Evolutionary conservation across 768 basidiomycete genomes (phyloP).

Genomic region (Naganishia antarctica): DNA sequence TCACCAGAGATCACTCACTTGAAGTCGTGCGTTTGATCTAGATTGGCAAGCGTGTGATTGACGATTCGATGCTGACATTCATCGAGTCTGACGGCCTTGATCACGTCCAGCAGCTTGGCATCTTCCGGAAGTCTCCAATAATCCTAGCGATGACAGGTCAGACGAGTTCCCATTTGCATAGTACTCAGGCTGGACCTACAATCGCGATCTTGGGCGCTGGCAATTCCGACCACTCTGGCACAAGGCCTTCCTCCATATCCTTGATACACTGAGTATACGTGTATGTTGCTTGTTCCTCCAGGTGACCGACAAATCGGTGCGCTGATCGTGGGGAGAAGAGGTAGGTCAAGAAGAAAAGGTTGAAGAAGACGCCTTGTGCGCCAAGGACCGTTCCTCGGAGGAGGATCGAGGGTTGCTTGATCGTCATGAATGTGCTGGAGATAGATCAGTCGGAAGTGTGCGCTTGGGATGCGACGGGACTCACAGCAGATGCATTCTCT

Average conservation of each 20-base stretch:
- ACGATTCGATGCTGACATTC: constrained; percentile 88
- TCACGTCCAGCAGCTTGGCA: constrained; percentile 65
- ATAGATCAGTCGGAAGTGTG: constrained; percentile 30
- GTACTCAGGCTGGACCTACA: constrained; percentile 28
- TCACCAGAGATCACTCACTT: constrained; percentile 52
- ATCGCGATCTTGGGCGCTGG: constrained; percentile 84
- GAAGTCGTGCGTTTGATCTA: constrained; percentile 69
- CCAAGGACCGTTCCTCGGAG: constrained; percentile 79
- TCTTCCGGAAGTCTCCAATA: constrained; percentile 60
- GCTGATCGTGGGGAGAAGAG: constrained; percentile 51
- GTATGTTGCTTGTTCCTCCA: constrained; percentile 91
- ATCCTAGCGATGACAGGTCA: constrained; percentile 51
- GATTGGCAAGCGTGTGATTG: constrained; percentile 89
- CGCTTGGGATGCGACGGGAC: constrained; percentile 32
- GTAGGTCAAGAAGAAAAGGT: constrained; percentile 63
- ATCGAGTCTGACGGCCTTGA: constrained; percentile 87
- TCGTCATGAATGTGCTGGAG: constrained; percentile 85
- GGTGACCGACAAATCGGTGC: constrained; percentile 84
- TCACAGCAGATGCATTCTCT: constrained; percentile 90
- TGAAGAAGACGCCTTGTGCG: constrained; percentile 66
- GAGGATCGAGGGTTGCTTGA: constrained; percentile 70
- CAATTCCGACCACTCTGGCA: constrained; percentile 57
- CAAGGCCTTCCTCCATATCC: constrained; percentile 58
- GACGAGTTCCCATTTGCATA: not conserved
- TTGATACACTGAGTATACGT: constrained; percentile 83